Percentiles rank a stretch among this genome's conserved stretches.
These are phyloP conservation scores for Halophytophthora batemanensis DNA, from an alignment of 352 stramenopile genomes.

Conservation along the genomic window DNA sequence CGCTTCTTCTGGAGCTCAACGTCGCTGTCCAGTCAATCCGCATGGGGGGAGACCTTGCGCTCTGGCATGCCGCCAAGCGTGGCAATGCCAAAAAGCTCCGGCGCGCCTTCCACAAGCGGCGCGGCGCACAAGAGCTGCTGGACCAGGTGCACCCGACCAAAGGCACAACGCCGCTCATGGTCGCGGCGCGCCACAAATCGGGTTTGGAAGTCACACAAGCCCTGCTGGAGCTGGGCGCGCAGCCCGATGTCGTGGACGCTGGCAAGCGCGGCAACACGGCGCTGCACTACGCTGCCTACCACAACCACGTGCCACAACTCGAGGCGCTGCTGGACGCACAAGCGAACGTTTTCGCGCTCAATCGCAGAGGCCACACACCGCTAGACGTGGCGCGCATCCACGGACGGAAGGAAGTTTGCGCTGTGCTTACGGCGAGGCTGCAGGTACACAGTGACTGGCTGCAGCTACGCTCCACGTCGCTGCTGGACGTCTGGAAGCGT, in stretches of 20 bases:
- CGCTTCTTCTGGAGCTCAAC: too few species aligned
- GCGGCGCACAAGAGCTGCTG: slow-evolving; percentile 23
- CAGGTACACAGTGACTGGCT: slow-evolving; percentile 60
- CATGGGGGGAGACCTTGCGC: slow-evolving; percentile 10
- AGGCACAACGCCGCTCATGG: slow-evolving; percentile 68
- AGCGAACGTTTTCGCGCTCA: slow-evolving; percentile 44
- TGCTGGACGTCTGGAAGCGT: slow-evolving; percentile 55
- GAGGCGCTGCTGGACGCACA: slow-evolving; percentile 54
- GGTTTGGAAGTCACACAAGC: slow-evolving; percentile 43
- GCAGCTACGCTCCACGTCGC: slow-evolving; percentile 31
- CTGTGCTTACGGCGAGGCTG: slow-evolving; percentile 45
- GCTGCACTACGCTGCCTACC: slow-evolving; percentile 63
- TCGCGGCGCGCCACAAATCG: slow-evolving; percentile 48
- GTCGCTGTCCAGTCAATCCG: too few species aligned
- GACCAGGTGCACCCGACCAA: slow-evolving; percentile 45
- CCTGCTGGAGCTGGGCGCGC: slow-evolving; percentile 58
- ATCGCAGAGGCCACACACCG: slow-evolving; percentile 50
- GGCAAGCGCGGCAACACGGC: slow-evolving; percentile 50
- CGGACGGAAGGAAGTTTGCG: slow-evolving; percentile 33
- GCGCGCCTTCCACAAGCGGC: slow-evolving; percentile 15
- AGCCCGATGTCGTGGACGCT: slow-evolving; percentile 34
- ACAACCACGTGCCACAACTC: slow-evolving; percentile 43
- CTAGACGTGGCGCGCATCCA: slow-evolving; percentile 59
- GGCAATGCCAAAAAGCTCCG: slow-evolving; percentile 32
- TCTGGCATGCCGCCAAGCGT: slow-evolving; percentile 30